Evolutionary conservation across 2,329 filamentous ascomycete species (phyloP).

Genomic region (Seiridium unicorne): DNA sequence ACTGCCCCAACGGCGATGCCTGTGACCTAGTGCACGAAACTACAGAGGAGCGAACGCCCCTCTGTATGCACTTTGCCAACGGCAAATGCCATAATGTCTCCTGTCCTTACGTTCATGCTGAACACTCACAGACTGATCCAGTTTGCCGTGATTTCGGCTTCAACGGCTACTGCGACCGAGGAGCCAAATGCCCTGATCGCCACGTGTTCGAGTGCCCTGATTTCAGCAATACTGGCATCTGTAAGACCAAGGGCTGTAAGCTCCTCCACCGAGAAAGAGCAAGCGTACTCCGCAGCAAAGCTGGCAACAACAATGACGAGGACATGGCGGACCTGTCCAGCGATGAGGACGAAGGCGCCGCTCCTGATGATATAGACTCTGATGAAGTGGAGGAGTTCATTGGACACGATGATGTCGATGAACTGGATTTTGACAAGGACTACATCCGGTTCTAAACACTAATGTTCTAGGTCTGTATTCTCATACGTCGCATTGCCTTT

Average conservation of each 20-base stretch:
- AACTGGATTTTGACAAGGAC: constrained; percentile 57
- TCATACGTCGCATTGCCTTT: constrained; percentile 8
- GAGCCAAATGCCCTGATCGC: constrained; percentile 71
- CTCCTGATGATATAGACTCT: constrained; percentile 77
- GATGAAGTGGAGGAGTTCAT: constrained; percentile 70
- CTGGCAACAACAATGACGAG: constrained; percentile 38
- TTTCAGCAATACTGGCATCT: constrained; percentile 86
- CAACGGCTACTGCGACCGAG: constrained; percentile 86
- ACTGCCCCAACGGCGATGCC: constrained; percentile 71
- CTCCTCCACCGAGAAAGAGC: constrained; percentile 86
- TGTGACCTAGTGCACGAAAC: constrained; percentile 92
- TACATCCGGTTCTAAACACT: constrained; percentile 50
- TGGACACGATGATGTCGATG: constrained; percentile 50
- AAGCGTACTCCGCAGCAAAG: constrained; percentile 71
- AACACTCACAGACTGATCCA: constrained; percentile 71
- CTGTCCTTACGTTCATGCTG: constrained; percentile 85
- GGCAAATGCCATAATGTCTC: constrained; percentile 84
- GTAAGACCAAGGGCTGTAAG: constrained; percentile 78
- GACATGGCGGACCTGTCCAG: constrained; percentile 71
- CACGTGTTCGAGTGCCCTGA: constrained; percentile 94
- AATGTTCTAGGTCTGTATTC: constrained; percentile 16
- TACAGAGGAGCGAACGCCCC: constrained; percentile 78
- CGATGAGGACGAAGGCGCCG: constrained; percentile 68
- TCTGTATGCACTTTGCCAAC: constrained; percentile 86
- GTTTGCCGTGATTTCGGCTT: constrained; percentile 85